phyloP scores from a whole-genome alignment of 163 green algal genomes.

The Coccomyxa subellipsoidea region DNA sequence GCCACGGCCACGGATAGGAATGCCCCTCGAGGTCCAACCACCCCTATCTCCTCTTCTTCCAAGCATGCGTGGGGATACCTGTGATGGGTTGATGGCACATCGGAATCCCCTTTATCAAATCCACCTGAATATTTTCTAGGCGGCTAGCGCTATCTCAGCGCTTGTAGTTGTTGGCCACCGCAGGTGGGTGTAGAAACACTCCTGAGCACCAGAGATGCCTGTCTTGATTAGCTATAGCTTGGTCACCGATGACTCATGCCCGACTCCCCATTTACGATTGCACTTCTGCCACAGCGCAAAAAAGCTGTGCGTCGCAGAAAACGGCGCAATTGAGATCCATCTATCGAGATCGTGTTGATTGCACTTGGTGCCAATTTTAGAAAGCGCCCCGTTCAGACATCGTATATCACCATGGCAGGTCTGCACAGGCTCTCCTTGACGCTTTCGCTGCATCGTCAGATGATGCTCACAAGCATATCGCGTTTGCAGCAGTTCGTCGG shows the following conservation, averaged over 20 bases:
- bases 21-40: background rate
- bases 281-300: too few species aligned
- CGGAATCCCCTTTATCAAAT: background rate
- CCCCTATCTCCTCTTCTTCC: background rate
- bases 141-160: too few species aligned
- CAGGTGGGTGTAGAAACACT: too few species aligned
- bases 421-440: slow-evolving; percentile 2
- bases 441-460: slow-evolving; percentile 1
- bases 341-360: background rate
- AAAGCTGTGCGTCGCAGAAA: too few species aligned
- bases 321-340: background rate
- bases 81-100: background rate
- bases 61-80: background rate
- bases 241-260: background rate
- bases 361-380: background rate
- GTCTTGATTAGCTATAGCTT: background rate
- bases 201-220: too few species aligned
- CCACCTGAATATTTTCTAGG: too few species aligned
- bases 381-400: background rate
- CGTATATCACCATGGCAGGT: background rate
- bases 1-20: background rate
- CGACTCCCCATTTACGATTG: background rate
- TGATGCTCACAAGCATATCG: background rate
- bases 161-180: too few species aligned
- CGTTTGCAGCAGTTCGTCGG: background rate